Base-by-base conservation (phyloP, 129 eudicot genomes). In the Calendula officinalis region DNA sequence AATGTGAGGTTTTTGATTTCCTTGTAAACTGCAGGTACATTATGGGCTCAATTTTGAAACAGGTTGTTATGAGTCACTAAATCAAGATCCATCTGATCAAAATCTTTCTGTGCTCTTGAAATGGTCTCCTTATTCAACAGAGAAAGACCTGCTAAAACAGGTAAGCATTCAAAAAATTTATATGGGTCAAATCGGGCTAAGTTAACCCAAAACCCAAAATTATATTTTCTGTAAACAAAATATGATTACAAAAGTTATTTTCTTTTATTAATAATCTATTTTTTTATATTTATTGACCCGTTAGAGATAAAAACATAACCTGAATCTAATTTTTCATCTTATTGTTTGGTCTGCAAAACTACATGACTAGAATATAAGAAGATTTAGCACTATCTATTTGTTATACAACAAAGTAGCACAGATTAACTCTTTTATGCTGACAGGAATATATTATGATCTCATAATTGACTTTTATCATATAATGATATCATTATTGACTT, bases 41-140 rank as follows among this genome's bases (percentile, higher is more conserved):
- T 91, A 84, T 58, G 73, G 76, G 70, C 73, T 36, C 60, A 67
- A 82, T 30, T 7, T 27, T 5, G 33, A 38, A 48, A 76, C 77
- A 35, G 42, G 66, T 8, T 60, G 14, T 48, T 78, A 80, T 64
- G 75, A 74, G 32, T 13, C 83, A 43, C 46, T 83, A 55, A 59
- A 22, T 63, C 69, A 78, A 39, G 74, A 79, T 64, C 76, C 67
- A 50, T 74, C 70, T 27, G 27, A 47, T 48, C 55, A 63, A 8
- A 87, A 87, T 60, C 74, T 85, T 33, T 81, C 91, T 5, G 66
- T 81, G 61, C 59, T 87, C 64, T 55, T 91, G 85, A 78, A 83
- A 69, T 91, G 98, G 98, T 91, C 98, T 56, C 98, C 98, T 16
- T 80, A 67, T 80, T 69, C 94, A 39, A 72, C 84, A 41, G 84